phyloP scores from a whole-genome alignment of 371 early-diverging fungal genomes.

The Rhizopus delemar region DNA sequence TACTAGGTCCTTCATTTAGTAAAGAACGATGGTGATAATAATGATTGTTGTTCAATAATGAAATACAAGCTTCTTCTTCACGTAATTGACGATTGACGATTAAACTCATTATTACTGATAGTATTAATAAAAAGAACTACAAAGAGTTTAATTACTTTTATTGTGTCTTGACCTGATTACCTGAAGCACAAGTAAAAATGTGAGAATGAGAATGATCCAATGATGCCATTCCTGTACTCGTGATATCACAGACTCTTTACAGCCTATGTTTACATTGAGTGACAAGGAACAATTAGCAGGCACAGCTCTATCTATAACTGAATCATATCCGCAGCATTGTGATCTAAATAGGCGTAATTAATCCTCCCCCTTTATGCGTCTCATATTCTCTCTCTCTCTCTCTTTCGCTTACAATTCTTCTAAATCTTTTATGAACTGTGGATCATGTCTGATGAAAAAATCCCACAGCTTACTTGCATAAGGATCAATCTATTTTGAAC shows the following conservation, averaged over 20 bases:
- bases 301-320: constrained; percentile 22
- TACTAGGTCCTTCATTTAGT: constrained; percentile 4
- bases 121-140: constrained; percentile 18
- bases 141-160: not conserved
- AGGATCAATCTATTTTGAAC: constrained; percentile 18
- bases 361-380: not conserved
- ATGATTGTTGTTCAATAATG: constrained; percentile 20
- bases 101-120: constrained; percentile 19
- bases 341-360: constrained; percentile 9
- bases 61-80: constrained; percentile 31
- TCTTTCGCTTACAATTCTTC: constrained; percentile 30
- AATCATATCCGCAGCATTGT: constrained; percentile 31
- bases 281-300: constrained; percentile 18
- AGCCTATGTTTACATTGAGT: constrained; percentile 15
- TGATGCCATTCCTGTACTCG: constrained; percentile 17
- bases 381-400: not conserved
- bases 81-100: constrained; percentile 25
- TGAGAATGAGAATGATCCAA: constrained; percentile 18
- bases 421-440: constrained; percentile 23
- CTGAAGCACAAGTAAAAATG: constrained; percentile 15
- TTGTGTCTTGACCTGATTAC: constrained; percentile 5
- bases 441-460: constrained; percentile 33
- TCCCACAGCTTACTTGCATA: constrained; percentile 38
- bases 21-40: constrained; percentile 2
- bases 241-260: constrained; percentile 16